phyloP scores from a whole-genome alignment of 2,329 filamentous ascomycete species.

The Phyllosticta paracitricarpa region DNA sequence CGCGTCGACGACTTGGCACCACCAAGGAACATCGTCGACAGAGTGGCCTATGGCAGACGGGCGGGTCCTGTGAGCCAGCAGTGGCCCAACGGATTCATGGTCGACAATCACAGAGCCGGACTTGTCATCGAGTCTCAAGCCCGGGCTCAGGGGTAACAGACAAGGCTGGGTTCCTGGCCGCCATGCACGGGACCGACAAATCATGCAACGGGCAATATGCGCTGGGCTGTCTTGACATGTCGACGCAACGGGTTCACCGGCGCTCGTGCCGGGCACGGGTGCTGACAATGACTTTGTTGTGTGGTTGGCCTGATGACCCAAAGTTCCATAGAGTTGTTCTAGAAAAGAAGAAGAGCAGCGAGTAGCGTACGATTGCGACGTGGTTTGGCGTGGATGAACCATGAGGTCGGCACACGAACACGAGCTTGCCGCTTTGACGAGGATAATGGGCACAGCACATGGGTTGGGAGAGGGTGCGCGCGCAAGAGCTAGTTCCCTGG shows the following conservation, averaged over 20 bases:
- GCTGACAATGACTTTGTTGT: not conserved
- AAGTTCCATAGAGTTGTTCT: not conserved
- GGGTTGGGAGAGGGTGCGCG: not conserved
- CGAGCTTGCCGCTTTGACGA: not conserved
- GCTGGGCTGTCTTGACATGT: not conserved
- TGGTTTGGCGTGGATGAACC: not conserved
- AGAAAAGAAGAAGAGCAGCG: not conserved
- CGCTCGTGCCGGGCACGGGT: not conserved
- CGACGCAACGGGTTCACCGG: not conserved
- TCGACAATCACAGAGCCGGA: not conserved
- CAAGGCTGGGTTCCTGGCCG: not conserved
- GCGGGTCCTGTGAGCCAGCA: not conserved
- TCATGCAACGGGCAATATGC: not conserved
- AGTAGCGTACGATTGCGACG: not conserved
- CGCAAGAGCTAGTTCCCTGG: not conserved
- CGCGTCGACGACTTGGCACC: not conserved
- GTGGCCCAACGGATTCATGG: not conserved
- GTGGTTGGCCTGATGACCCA: not conserved
- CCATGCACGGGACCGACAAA: not conserved
- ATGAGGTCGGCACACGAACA: not conserved
- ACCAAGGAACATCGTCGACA: not conserved
- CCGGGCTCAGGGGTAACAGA: not conserved
- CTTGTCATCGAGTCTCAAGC: not conserved
- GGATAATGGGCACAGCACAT: not conserved
- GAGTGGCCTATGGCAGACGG: not conserved